Conservation (phyloP, 1,139 yeast species). For the Geotrichum fermentans region DNA sequence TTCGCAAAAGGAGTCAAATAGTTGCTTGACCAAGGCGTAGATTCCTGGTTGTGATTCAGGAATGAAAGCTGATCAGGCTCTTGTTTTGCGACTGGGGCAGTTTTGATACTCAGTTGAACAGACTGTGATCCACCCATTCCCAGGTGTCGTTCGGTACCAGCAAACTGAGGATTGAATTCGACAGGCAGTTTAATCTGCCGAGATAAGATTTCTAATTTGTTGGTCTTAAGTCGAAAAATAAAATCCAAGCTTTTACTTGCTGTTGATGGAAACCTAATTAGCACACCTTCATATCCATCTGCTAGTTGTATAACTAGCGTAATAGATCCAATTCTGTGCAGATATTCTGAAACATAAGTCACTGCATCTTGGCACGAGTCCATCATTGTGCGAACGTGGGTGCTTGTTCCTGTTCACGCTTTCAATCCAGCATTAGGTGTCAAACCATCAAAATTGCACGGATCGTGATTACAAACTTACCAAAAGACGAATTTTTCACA, state of each 20-base stretch:
- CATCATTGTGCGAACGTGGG: background rate
- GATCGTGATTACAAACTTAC: too few species aligned
- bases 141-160: conserved; percentile 1
- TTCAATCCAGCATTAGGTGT: too few species aligned
- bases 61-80: conserved; percentile 8
- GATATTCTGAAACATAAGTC: conserved; percentile 36
- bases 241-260: conserved; percentile 2
- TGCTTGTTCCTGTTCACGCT: background rate
- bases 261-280: conserved; percentile 5
- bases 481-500: too few species aligned
- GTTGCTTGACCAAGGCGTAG: conserved; percentile 12
- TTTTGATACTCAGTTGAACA: conserved; percentile 12
- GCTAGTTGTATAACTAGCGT: conserved; percentile 29
- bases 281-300: conserved; percentile 17
- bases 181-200: conserved; percentile 9
- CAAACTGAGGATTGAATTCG: conserved; percentile 7
- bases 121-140: background rate
- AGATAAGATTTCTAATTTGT: background rate
- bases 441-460: too few species aligned
- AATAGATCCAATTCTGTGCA: conserved; percentile 32
- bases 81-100: background rate
- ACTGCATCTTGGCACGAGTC: conserved; percentile 10
- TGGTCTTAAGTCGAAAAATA: background rate
- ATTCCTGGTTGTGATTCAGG: conserved; percentile 8
- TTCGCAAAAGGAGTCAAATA: background rate